phyloP scores from a whole-genome alignment of 192 early-diverging fungal species.

The Linnemannia schmuckeri region DNA sequence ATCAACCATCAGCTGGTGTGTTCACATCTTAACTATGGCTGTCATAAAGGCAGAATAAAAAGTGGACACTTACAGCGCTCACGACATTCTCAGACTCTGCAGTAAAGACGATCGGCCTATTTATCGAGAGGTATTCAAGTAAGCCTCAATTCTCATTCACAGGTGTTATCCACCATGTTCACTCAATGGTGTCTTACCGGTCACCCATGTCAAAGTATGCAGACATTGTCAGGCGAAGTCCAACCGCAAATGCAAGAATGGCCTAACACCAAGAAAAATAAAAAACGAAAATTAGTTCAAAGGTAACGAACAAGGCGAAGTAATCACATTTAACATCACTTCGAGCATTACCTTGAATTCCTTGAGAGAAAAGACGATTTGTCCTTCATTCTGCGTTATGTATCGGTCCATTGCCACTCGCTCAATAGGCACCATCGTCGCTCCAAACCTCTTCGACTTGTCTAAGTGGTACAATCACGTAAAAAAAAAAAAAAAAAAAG shows the following conservation, averaged over 20 bases:
- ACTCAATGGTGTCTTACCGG: constrained; percentile 15
- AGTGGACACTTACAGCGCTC: constrained; percentile 18
- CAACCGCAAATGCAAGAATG: constrained; percentile 28
- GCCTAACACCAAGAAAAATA: constrained; percentile 2
- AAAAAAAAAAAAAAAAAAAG: not conserved
- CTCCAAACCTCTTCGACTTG: constrained; percentile 21
- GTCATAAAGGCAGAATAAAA: not conserved
- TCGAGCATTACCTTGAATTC: constrained; percentile 38
- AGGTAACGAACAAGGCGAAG: not conserved
- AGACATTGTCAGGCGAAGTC: constrained; percentile 33
- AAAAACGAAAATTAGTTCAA: no score
- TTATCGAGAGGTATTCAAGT: not conserved
- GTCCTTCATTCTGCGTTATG: constrained; percentile 17
- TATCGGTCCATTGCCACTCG: constrained; percentile 20
- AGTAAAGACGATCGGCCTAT: constrained; percentile 26
- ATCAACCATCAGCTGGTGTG: not conserved
- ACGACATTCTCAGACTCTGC: constrained; percentile 35
- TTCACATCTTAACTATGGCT: not conserved
- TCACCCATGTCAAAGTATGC: constrained; percentile 28
- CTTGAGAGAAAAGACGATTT: constrained; percentile 32
- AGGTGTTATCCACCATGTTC: no score
- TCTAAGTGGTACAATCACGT: not conserved
- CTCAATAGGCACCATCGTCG: constrained; percentile 28
- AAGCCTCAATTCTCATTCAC: no score
- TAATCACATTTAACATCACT: no score